phyloP scores from a whole-genome alignment of 805 yeast genomes.

The Teunomyces aglyptinius region DNA sequence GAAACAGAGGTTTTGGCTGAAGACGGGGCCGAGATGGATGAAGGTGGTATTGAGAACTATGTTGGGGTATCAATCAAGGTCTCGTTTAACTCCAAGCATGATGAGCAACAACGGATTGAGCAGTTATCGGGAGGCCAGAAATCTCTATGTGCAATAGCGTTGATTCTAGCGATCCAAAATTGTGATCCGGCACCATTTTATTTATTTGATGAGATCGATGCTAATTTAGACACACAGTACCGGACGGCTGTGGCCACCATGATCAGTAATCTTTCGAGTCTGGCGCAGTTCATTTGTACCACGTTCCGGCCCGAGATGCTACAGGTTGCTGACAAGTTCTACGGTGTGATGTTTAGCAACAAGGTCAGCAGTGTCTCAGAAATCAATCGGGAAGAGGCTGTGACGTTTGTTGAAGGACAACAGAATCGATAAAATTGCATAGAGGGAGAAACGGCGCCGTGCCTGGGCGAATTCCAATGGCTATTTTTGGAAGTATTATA shows the following conservation, averaged over 20 bases:
- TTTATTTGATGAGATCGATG: slow-evolving; percentile 94
- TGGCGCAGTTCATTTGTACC: slow-evolving; percentile 92
- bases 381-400: slow-evolving; percentile 69
- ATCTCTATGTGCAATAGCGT: slow-evolving; percentile 91
- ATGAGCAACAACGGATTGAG: slow-evolving; percentile 84
- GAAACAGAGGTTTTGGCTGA: slow-evolving; percentile 13
- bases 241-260: slow-evolving; percentile 81
- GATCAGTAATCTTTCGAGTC: slow-evolving; percentile 59
- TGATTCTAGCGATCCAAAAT: slow-evolving; percentile 88
- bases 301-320: slow-evolving; percentile 94
- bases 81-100: slow-evolving; percentile 80
- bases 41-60: slow-evolving; percentile 50
- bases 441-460: background rate
- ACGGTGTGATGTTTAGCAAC: slow-evolving; percentile 81
- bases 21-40: slow-evolving; percentile 15
- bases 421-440: slow-evolving; percentile 17
- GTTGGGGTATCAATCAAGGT: slow-evolving; percentile 84
- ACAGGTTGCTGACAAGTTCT: slow-evolving; percentile 80
- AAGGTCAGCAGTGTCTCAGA: slow-evolving; percentile 77
- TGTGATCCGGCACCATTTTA: slow-evolving; percentile 98
- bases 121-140: slow-evolving; percentile 97
- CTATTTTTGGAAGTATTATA: background rate
- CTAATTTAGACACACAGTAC: slow-evolving; percentile 90
- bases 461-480: background rate
- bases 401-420: slow-evolving; percentile 79